phyloP scores from a whole-genome alignment of 2,329 filamentous ascomycete genomes.

The Aspergillus pseudoviridinutans region DNA sequence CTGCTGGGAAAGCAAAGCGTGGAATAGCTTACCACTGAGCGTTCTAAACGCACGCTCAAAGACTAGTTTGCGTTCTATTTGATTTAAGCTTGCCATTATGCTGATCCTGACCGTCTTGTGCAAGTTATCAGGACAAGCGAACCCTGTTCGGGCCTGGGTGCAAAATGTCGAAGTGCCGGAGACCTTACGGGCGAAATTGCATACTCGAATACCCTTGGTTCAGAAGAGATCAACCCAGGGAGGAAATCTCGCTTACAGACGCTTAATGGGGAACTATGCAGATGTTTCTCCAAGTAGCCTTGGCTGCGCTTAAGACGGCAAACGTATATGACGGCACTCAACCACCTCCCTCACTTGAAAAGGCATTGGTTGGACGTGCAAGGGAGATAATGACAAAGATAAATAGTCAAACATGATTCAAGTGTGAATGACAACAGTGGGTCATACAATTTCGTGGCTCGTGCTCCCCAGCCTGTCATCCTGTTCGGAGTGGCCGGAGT shows the following conservation, averaged over 20 bases:
- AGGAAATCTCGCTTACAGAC: not conserved
- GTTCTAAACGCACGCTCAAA: not conserved
- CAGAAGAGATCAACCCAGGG: not conserved
- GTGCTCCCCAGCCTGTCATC: not conserved
- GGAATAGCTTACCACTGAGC: not conserved
- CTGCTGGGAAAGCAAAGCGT: not conserved
- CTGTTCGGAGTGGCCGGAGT: not conserved
- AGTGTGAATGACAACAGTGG: not conserved
- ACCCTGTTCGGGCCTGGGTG: not conserved
- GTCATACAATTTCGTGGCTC: not conserved
- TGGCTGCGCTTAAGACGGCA: constrained; percentile 2
- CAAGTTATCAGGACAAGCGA: not conserved
- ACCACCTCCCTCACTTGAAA: not conserved
- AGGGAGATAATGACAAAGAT: not conserved
- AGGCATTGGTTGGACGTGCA: not conserved
- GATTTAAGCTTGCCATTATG: not conserved
- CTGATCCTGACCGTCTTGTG: not conserved
- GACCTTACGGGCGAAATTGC: not conserved
- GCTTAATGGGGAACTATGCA: not conserved
- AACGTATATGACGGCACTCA: not conserved
- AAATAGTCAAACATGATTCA: not conserved
- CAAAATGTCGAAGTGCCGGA: not conserved
- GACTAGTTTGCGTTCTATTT: not conserved
- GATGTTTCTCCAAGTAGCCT: not conserved
- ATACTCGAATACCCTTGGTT: not conserved